A percentile compares a stretch with the other conserved stretches of the same genome.
Conservation (phyloP, 192 early-diverging fungal species). For the Umbelopsis vinacea region DNA sequence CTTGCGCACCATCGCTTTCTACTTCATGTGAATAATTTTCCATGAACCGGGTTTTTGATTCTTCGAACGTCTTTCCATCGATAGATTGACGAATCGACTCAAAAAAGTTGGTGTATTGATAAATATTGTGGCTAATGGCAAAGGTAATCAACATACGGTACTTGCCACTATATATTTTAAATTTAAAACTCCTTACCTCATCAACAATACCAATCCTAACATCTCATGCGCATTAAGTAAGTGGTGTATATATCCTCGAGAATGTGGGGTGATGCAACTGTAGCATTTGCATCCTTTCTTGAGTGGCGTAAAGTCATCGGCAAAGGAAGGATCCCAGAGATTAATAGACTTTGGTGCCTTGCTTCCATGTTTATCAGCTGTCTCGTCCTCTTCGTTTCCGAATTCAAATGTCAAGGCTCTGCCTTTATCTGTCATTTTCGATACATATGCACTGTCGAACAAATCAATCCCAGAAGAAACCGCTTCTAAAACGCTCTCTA, state of each 20-base stretch:
- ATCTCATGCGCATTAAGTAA: conserved; percentile 76
- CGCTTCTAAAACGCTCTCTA: conserved; percentile 56
- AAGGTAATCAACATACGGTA: not conserved
- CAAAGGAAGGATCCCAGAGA: conserved; percentile 60
- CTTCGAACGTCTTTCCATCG: conserved; percentile 27
- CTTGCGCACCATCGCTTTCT: conserved; percentile 29
- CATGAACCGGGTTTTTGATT: conserved; percentile 30
- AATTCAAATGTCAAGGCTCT: conserved; percentile 66
- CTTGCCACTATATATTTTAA: not conserved
- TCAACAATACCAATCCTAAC: conserved; percentile 75
- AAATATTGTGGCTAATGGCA: conserved; percentile 38
- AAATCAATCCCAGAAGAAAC: conserved; percentile 66
- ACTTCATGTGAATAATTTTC: conserved; percentile 30
- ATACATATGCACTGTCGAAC: conserved; percentile 66
- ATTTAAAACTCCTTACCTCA: conserved; percentile 49
- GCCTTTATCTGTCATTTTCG: conserved; percentile 65
- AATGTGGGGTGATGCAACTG: conserved; percentile 63
- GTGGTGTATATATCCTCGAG: conserved; percentile 77
- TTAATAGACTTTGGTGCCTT: conserved; percentile 47
- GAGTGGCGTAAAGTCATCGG: conserved; percentile 63
- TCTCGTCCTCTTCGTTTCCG: conserved; percentile 19
- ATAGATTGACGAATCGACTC: conserved; percentile 33
- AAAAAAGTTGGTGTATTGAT: conserved; percentile 37
- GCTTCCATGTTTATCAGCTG: not conserved
- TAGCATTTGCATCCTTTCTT: conserved; percentile 67